phyloP scores from a whole-genome alignment of 1,139 yeast species.

The Lodderomyces elongisporus region DNA sequence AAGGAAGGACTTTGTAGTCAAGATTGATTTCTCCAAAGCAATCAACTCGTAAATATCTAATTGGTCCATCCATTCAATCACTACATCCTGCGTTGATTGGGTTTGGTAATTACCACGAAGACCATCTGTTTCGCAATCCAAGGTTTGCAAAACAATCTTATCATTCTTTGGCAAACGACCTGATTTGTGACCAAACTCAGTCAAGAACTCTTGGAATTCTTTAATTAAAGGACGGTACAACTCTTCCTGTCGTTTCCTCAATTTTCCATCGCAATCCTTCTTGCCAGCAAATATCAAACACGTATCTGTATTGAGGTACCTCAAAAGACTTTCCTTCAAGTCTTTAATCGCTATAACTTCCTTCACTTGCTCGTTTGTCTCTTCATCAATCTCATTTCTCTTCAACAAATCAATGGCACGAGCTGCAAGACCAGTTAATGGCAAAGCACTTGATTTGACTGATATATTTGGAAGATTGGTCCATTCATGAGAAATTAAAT shows the following conservation, averaged over 20 bases:
- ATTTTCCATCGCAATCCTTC: conserved; percentile 75
- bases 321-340: conserved; percentile 53
- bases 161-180: conserved; percentile 22
- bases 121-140: conserved; percentile 81
- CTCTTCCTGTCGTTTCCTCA: conserved; percentile 72
- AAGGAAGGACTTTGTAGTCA: conserved; percentile 80
- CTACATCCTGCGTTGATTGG: conserved; percentile 56
- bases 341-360: conserved; percentile 50
- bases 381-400: conserved; percentile 19
- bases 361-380: conserved; percentile 24
- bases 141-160: conserved; percentile 39
- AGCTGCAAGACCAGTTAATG: conserved; percentile 81
- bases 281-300: conserved; percentile 79
- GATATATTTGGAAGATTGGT: conserved; percentile 62
- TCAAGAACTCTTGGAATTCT: conserved; percentile 59
- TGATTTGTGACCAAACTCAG: conserved; percentile 32
- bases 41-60: conserved; percentile 74
- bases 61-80: conserved; percentile 56
- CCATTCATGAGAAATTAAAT: conserved; percentile 87
- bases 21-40: conserved; percentile 82
- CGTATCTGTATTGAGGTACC: conserved; percentile 92
- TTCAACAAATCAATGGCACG: conserved; percentile 70
- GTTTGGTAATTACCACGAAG: conserved; percentile 75
- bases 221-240: conserved; percentile 68
- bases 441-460: conserved; percentile 75